phyloP scores from a whole-genome alignment of 192 early-diverging fungal species.

The Mortierella claussenii region DNA sequence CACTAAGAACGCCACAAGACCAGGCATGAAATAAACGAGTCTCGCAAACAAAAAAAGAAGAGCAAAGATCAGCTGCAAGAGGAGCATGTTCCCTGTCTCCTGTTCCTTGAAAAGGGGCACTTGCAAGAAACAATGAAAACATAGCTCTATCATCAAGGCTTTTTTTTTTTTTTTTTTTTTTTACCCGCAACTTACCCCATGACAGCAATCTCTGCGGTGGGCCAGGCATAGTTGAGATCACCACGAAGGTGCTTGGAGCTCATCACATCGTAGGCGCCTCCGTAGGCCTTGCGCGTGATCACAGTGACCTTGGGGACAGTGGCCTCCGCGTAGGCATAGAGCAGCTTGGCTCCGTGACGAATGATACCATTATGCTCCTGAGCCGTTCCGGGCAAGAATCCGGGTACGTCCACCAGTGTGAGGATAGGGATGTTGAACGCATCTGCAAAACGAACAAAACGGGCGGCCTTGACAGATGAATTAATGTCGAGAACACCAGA shows the following conservation, averaged over 20 bases:
- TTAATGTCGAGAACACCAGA: slow-evolving; percentile 97
- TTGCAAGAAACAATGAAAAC: no score
- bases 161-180: slow-evolving; percentile 1
- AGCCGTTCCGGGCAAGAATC: slow-evolving; percentile 92
- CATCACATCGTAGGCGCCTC: slow-evolving; percentile 99
- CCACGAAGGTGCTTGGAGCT: slow-evolving; percentile 95
- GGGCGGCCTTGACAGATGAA: slow-evolving; percentile 93
- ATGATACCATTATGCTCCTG: slow-evolving; percentile 98
- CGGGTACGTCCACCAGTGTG: slow-evolving; percentile 96
- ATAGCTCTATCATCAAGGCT: not conserved
- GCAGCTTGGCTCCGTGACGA: slow-evolving; percentile 93
- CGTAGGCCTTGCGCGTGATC: slow-evolving; percentile 96
- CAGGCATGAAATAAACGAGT: not conserved
- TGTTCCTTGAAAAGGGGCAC: no score
- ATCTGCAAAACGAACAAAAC: slow-evolving; percentile 97
- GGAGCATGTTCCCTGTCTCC: no score
- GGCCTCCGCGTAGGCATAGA: slow-evolving; percentile 95
- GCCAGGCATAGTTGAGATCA: slow-evolving; percentile 93
- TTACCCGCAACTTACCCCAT: slow-evolving; percentile 78
- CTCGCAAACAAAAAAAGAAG: not conserved
- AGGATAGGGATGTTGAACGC: slow-evolving; percentile 95
- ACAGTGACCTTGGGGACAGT: slow-evolving; percentile 97
- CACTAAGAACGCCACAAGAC: no score
- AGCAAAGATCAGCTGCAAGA: not conserved
- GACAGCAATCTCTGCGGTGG: slow-evolving; percentile 97